Base-by-base conservation (phyloP, 2,329 filamentous ascomycete genomes). In the Beauveria sp. region DNA sequence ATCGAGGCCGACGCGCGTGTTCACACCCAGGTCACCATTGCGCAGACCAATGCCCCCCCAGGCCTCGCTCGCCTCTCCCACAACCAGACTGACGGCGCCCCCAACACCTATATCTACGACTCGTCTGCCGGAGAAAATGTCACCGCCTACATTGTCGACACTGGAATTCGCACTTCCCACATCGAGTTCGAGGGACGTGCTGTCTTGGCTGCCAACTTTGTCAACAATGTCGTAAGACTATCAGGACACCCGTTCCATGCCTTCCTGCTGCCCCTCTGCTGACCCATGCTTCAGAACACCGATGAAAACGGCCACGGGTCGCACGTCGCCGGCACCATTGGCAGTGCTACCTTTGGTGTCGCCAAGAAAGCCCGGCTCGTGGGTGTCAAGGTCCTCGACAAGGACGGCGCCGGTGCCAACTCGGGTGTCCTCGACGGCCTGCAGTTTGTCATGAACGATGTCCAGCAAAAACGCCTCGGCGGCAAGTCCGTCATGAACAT, bases 401-500 rank as follows among this genome's bases (percentile, higher is more conserved):
- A 68, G 47, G 52, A 68, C 5, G 75, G 75, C 26, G 65, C 66
- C 14, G 75, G 75, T 30, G 66, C 67, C 66, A 75, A 74, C 69
- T 72, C 72, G 16, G 69, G 66, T 38, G 73, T 88, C 58, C 77
- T 89, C 54, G 72, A 77, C n/a, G 86, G 85, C 63, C 79, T 88
- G 73, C 76, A 85, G 66, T 86, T 68, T 64, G 76, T 84, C 50
- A 74, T 77, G 50, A 65, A 77, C n/a, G 77, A 84, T 64, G 82
- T 75, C 46, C 65, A 69, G 47, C 60, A 70, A 42, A 73, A 73
- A 64, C 74, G 74, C 24, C 70, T 78, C 40, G 62, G 64, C n/a
- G 81, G 81, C 68, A 83, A 81, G 68, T 77, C 81, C 61, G 79
- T 86, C 66, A 80, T 86, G 78, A 86, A 86, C 77, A 84, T 86